Conservation (phyloP, 2,329 filamentous ascomycete species). For the Tolypocladium tundrense region DNA sequence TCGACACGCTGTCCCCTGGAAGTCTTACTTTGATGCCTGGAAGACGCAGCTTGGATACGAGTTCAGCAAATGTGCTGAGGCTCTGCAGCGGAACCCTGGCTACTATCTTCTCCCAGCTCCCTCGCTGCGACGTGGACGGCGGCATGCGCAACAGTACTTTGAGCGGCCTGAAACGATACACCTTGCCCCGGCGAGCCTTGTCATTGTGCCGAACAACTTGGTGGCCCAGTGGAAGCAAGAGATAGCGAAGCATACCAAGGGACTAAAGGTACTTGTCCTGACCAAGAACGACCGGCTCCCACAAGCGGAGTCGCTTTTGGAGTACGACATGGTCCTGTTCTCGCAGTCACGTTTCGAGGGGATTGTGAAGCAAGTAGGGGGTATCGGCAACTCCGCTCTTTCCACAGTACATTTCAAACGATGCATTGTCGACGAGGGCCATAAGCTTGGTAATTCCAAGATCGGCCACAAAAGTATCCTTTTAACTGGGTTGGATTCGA, state of each 20-base stretch:
- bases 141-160: slow-evolving; percentile 5
- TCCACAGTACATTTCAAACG: slow-evolving; percentile 72
- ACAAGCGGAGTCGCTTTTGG: slow-evolving; percentile 42
- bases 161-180: slow-evolving; percentile 40
- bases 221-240: slow-evolving; percentile 77
- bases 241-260: slow-evolving; percentile 64
- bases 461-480: slow-evolving; percentile 44
- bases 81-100: slow-evolving; percentile 47
- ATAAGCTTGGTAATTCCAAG: slow-evolving; percentile 63
- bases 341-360: slow-evolving; percentile 63
- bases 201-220: slow-evolving; percentile 76
- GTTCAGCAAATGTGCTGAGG: slow-evolving; percentile 42
- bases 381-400: slow-evolving; percentile 45
- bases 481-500: slow-evolving; percentile 37
- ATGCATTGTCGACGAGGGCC: slow-evolving; percentile 86
- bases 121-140: slow-evolving; percentile 17
- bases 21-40: slow-evolving; percentile 46
- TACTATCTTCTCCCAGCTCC: slow-evolving; percentile 46
- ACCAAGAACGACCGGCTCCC: slow-evolving; percentile 47
- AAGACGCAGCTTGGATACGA: slow-evolving; percentile 34
- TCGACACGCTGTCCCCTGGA: slow-evolving; percentile 61
- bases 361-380: slow-evolving; percentile 27
- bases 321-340: slow-evolving; percentile 70
- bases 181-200: slow-evolving; percentile 59
- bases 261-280: slow-evolving; percentile 55